Conservation (phyloP, 2,329 filamentous ascomycete genomes). For the Fusarium sp. region DNA sequence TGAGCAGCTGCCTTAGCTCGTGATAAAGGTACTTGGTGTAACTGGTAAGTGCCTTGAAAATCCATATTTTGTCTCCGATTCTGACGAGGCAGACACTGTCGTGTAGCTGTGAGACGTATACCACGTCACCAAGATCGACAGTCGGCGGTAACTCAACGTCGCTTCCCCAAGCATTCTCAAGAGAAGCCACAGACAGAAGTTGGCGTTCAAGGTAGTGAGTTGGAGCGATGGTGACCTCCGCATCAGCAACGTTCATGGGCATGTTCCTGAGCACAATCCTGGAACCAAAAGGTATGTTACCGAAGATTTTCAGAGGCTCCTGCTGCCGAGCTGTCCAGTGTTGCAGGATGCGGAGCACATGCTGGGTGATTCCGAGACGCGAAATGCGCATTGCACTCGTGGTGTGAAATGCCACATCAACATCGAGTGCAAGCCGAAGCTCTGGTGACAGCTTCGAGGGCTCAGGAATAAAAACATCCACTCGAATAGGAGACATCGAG, state of each 20-base stretch:
- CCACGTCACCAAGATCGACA: conserved; percentile 60
- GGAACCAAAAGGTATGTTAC: conserved; percentile 64
- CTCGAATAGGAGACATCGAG: conserved; percentile 58
- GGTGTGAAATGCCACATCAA: conserved; percentile 64
- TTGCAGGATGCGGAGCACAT: conserved; percentile 64
- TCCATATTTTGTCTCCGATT: conserved; percentile 53
- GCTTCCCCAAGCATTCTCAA: conserved; percentile 56
- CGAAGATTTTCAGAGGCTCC: conserved; percentile 51
- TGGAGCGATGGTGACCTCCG: conserved; percentile 57
- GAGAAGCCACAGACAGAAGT: conserved; percentile 54
- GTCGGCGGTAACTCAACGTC: conserved; percentile 53
- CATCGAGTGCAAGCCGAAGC: conserved; percentile 56
- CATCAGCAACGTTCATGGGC: conserved; percentile 56
- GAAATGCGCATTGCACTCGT: conserved; percentile 59
- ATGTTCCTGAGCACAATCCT: conserved; percentile 64
- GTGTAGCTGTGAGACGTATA: conserved; percentile 62
- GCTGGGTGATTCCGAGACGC: conserved; percentile 60
- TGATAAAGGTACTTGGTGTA: conserved; percentile 69
- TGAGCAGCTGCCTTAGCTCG: conserved; percentile 65
- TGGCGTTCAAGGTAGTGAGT: conserved; percentile 64
- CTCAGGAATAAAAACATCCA: conserved; percentile 67
- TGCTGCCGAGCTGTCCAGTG: conserved; percentile 54
- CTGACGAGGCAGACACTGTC: conserved; percentile 67
- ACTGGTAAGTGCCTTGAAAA: conserved; percentile 67
- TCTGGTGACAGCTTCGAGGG: conserved; percentile 51